Percentiles rank a stretch among this genome's conserved stretches.
Conservation (phyloP, 148 eudicot genomes). For the Chenopodium formosanum region DNA sequence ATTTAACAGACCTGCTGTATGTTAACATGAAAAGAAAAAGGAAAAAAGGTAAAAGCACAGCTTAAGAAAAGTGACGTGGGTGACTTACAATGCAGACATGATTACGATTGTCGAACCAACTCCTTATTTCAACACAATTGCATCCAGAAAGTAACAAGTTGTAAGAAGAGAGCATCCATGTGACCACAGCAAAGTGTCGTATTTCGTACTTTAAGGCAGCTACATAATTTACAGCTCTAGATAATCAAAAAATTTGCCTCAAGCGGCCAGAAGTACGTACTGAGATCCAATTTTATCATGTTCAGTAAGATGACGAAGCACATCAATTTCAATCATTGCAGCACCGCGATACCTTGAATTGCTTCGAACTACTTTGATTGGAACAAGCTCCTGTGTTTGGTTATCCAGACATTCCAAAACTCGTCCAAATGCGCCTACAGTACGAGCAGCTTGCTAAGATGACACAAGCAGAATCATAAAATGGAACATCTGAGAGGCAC, state of each 20-base stretch:
- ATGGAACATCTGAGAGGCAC: constrained; percentile 54
- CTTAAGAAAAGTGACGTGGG: constrained; percentile 7
- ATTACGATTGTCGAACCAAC: constrained; percentile 92
- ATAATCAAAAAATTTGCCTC: constrained; percentile 11
- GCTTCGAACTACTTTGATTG: constrained; percentile 81
- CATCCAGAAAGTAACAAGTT: constrained; percentile 31
- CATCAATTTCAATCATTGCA: constrained; percentile 81
- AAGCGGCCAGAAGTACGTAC: constrained; percentile 44
- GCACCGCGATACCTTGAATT: constrained; percentile 80
- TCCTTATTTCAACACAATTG: constrained; percentile 82
- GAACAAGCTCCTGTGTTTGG: constrained; percentile 66
- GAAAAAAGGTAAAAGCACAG: background rate
- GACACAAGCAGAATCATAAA: constrained; percentile 52
- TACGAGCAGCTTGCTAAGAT: constrained; percentile 60
- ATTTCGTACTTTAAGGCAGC: constrained; percentile 6
- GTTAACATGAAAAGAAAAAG: background rate
- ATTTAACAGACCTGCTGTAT: constrained; percentile 9
- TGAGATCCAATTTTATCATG: constrained; percentile 53
- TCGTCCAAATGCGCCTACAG: constrained; percentile 93
- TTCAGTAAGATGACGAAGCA: constrained; percentile 67
- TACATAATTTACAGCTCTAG: constrained; percentile 11
- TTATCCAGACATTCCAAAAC: constrained; percentile 88
- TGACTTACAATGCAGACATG: constrained; percentile 90
- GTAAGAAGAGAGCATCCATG: constrained; percentile 24
- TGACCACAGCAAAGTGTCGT: constrained; percentile 8